These are phyloP conservation scores for Xylaria telfairii DNA, from an alignment of 495 filamentous ascomycete species.

Conservation along the genomic window DNA sequence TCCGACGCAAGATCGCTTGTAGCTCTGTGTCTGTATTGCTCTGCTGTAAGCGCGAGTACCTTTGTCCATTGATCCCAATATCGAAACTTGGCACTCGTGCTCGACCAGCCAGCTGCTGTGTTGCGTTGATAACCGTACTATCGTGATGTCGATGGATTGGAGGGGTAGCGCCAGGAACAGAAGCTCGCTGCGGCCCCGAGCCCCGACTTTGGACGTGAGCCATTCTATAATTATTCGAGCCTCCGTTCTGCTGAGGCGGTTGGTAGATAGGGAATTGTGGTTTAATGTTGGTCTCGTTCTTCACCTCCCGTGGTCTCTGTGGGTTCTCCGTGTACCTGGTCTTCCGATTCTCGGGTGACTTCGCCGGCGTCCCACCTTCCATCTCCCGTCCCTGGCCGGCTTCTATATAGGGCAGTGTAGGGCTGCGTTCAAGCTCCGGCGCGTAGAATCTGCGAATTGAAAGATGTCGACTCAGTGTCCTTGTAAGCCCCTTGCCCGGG, in stretches of 20 bases:
- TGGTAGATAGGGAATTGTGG: not conserved
- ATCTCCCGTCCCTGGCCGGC: not conserved
- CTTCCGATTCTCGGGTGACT: not conserved
- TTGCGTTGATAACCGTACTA: slow-evolving; percentile 27
- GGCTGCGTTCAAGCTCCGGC: slow-evolving; percentile 31
- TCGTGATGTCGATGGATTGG: slow-evolving; percentile 11
- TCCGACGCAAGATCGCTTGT: slow-evolving; percentile 49
- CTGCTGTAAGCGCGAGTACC: slow-evolving; percentile 30
- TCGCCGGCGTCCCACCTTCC: not conserved
- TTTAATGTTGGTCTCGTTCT: not conserved
- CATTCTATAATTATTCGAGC: slow-evolving; percentile 20
- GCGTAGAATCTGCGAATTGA: slow-evolving; percentile 30
- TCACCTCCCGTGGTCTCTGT: not conserved
- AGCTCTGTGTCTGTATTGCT: slow-evolving; percentile 48
- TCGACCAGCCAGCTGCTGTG: slow-evolving; percentile 34
- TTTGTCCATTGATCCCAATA: slow-evolving; percentile 27
- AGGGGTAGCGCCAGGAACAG: not conserved
- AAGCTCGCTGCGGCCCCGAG: slow-evolving; percentile 11
- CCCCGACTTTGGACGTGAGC: slow-evolving; percentile 18
- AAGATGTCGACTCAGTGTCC: slow-evolving; percentile 35
- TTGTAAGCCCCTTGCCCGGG: slow-evolving; percentile 24
- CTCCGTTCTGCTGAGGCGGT: not conserved
- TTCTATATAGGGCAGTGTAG: slow-evolving; percentile 37
- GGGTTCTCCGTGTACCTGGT: not conserved
- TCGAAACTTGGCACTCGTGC: slow-evolving; percentile 30